phyloP scores from a whole-genome alignment of 148 eudicot species.

The Chenopodium berlandieri region DNA sequence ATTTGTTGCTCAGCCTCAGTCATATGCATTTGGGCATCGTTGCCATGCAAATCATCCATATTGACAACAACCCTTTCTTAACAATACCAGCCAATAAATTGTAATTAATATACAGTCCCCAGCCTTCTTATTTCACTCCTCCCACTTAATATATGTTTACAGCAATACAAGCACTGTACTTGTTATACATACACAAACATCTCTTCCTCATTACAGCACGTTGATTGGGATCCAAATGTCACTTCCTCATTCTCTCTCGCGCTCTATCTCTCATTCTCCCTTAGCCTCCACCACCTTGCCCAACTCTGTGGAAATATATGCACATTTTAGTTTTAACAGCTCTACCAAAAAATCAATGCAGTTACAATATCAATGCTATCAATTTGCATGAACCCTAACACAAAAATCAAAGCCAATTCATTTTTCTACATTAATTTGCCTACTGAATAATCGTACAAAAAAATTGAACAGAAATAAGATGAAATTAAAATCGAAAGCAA shows the following conservation, averaged over 20 bases:
- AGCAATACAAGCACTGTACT: constrained; percentile 6
- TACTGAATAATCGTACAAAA: too few relatives aligned
- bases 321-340: too few relatives aligned
- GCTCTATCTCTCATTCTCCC: neutral
- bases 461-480: too few relatives aligned
- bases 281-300: too few relatives aligned
- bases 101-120: neutral
- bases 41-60: constrained; percentile 51
- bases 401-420: neutral
- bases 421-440: neutral
- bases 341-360: neutral
- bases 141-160: neutral
- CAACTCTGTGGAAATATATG: too few relatives aligned
- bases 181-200: neutral
- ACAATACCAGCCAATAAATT: neutral
- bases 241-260: neutral
- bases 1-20: constrained; percentile 41
- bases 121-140: neutral
- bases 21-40: constrained; percentile 37
- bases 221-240: neutral
- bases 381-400: neutral
- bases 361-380: neutral
- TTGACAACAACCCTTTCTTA: neutral
- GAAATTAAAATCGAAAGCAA: too few relatives aligned
- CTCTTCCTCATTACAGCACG: neutral